These are phyloP conservation scores for Rhododendron mucronatum DNA, from an alignment of 148 eudicot species.

Conservation along the genomic window DNA sequence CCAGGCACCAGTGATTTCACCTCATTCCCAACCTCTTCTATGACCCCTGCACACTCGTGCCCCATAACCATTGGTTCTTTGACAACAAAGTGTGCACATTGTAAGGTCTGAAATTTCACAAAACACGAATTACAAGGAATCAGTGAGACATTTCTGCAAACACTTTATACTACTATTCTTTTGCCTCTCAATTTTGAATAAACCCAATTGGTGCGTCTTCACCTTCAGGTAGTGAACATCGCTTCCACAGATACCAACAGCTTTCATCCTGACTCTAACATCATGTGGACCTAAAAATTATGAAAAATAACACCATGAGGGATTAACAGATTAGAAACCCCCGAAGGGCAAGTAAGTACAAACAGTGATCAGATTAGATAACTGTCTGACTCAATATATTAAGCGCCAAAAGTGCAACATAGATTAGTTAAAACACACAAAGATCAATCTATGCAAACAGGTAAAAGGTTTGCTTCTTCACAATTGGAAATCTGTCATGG, in stretches of 20 bases:
- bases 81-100: slow-evolving; percentile 70
- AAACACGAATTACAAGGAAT: not conserved
- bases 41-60: slow-evolving; percentile 81
- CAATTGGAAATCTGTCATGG: not conserved
- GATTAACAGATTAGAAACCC: not conserved
- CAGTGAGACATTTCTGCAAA: not conserved
- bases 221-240: slow-evolving; percentile 88
- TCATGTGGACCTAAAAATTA: slow-evolving; percentile 58
- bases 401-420: not conserved
- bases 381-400: not conserved
- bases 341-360: not conserved
- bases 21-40: slow-evolving; percentile 80
- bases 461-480: not conserved
- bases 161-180: not conserved
- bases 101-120: slow-evolving; percentile 40
- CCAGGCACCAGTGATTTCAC: slow-evolving; percentile 54
- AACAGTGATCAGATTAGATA: not conserved
- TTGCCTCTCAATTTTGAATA: not conserved
- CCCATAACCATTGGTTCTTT: slow-evolving; percentile 91
- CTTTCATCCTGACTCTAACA: slow-evolving; percentile 74
- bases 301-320: not conserved
- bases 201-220: not conserved
- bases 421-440: not conserved
- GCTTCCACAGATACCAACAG: slow-evolving; percentile 91
- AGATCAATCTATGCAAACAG: not conserved